Evolutionary conservation across 2,329 filamentous ascomycete species (phyloP).

Genomic region (Triangularia verruculosa): DNA sequence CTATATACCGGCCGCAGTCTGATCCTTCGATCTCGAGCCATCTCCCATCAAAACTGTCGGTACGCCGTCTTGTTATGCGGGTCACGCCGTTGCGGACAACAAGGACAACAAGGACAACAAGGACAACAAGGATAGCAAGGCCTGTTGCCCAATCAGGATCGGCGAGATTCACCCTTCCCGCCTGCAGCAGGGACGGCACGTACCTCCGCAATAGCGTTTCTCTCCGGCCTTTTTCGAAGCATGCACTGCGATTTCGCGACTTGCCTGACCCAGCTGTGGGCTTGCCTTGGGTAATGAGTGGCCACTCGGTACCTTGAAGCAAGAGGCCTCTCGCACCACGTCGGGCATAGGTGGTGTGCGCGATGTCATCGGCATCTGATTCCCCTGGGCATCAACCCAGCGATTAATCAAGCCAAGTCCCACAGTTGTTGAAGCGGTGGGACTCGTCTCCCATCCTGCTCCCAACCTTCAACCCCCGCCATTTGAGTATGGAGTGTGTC

Average conservation of each 20-base stretch:
- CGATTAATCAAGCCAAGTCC: background rate
- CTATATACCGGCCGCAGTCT: background rate
- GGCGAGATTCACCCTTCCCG: constrained; percentile 9
- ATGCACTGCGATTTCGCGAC: constrained; percentile 8
- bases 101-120: no score
- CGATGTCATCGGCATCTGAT: constrained; percentile 5
- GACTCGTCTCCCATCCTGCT: constrained; percentile 9
- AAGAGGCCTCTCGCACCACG: constrained; percentile 7
- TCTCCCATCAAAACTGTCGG: background rate
- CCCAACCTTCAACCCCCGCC: constrained; percentile 11
- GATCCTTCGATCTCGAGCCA: background rate
- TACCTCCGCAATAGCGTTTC: constrained; percentile 6
- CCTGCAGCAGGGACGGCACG: constrained; percentile 20
- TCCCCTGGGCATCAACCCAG: background rate
- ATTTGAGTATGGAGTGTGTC: constrained; percentile 10
- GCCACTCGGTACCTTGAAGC: background rate
- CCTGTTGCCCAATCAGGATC: constrained; percentile 4
- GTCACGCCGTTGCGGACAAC: constrained; percentile 4
- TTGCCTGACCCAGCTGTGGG: background rate
- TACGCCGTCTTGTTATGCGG: background rate
- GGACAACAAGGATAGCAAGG: background rate
- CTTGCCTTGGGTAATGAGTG: background rate
- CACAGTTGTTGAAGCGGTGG: constrained; percentile 11
- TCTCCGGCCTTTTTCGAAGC: constrained; percentile 8
- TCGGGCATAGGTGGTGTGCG: background rate